Base-by-base conservation (phyloP, 352 stramenopile genomes). In the Phytophthora pseudosyringae region DNA sequence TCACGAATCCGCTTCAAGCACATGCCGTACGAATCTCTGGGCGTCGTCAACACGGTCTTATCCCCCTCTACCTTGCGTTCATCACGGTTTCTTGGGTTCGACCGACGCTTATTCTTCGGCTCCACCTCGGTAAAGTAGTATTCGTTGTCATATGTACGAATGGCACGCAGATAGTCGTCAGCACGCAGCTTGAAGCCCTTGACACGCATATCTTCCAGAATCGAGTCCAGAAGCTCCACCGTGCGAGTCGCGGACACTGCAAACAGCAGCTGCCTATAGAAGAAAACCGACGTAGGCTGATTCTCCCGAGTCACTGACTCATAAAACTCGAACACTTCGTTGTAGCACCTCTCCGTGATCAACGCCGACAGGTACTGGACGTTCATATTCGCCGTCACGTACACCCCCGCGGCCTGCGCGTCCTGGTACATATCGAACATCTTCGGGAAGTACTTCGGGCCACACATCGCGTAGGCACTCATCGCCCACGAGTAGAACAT, bases 401-500 rank as follows among this genome's bases (percentile, higher is more conserved):
- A 86, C 16, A 89, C 45, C 10, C 57, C 36, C 5, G 69, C 66
- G 9, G 75, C 71, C 12, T 80, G 44, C 16, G 71, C 68, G 10
- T 72, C 64, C 25, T 88, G 61, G 69, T 90, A 91, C 8, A 86
- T 76, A 4, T 71, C 46, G 18, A 88, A 78, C 52, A 88, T 44
- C 40, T 69, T 63, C 8, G 58, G 54, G 53, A 79, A 62, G 35
- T 65, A 67, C 0, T 39, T 28, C 39, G 69, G 59, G 8, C 64
- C 62, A 15, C 65, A 57, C 26, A 69, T 29, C 1, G 55, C 54
- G 56, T 78, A 80, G 21, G 76, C 76, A 12, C 83, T 76, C 65
- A 85, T 83, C 7, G 76, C 74, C 71, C 71, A 91, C 59, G 83
- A 91, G 65, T 85, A 91, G 45, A 87, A 90, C 68, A 80, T 83